These are phyloP conservation scores for Backusella sp. DNA, from an alignment of 192 early-diverging fungal genomes.

Conservation along the genomic window DNA sequence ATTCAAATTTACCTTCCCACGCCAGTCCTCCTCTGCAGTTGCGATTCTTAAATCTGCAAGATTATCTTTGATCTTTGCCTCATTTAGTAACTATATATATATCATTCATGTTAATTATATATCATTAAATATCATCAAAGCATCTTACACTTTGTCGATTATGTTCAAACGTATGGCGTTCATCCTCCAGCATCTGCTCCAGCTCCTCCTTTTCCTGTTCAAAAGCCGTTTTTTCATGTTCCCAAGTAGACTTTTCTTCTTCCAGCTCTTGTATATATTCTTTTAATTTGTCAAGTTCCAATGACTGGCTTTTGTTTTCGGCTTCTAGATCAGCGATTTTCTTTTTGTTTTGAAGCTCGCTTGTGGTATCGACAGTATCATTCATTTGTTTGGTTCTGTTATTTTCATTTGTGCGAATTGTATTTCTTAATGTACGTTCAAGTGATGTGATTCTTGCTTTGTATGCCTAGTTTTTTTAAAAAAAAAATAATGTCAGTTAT, in stretches of 20 bases:
- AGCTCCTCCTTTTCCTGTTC: constrained; percentile 19
- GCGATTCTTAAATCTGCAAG: constrained; percentile 37
- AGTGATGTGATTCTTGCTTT: constrained; percentile 17
- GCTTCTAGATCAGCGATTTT: neutral
- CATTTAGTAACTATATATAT: constrained; percentile 32
- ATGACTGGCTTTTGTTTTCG: neutral
- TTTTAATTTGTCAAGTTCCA: constrained; percentile 7
- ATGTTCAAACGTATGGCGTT: constrained; percentile 29
- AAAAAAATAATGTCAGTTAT: neutral
- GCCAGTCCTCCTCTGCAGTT: constrained; percentile 28
- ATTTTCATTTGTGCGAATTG: neutral
- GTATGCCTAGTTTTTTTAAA: constrained; percentile 8
- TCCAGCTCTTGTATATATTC: neutral
- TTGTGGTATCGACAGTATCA: neutral
- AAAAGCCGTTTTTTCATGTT: neutral
- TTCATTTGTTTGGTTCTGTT: neutral
- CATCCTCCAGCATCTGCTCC: constrained; percentile 32
- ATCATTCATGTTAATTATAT: neutral
- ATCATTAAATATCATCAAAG: neutral
- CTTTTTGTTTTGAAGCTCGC: neutral
- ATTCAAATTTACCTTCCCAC: constrained; percentile 13
- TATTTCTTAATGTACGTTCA: neutral
- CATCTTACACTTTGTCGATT: constrained; percentile 32
- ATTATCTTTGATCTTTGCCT: constrained; percentile 36
- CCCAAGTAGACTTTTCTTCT: neutral